phyloP scores from a whole-genome alignment of 2,329 filamentous ascomycete genomes.

The Aspergillus phoenicis region DNA sequence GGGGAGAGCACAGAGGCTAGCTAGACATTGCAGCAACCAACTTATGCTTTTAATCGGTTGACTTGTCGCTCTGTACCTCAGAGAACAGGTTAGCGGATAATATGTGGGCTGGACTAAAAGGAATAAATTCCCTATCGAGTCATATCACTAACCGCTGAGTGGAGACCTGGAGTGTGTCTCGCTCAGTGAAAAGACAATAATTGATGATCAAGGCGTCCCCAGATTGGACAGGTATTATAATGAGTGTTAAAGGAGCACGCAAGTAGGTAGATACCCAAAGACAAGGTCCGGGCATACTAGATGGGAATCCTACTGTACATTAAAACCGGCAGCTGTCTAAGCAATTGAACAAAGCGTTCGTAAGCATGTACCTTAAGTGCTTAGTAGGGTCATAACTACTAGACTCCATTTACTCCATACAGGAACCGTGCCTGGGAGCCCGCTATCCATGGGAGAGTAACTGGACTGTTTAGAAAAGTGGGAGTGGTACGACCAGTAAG shows the following conservation, averaged over 20 bases:
- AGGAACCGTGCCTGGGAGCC: conserved; percentile 1
- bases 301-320: too few relatives aligned
- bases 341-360: too few relatives aligned
- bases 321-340: too few relatives aligned
- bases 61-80: neutral
- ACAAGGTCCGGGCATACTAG: neutral
- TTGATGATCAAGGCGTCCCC: conserved; percentile 16
- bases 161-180: neutral
- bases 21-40: neutral
- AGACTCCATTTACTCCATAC: neutral
- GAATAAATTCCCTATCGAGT: neutral
- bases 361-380: too few relatives aligned
- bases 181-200: conserved; percentile 9
- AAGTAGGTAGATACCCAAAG: neutral
- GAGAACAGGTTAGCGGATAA: neutral
- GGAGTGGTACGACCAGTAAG: conserved; percentile 1
- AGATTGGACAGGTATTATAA: conserved; percentile 15
- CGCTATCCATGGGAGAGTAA: conserved; percentile 4
- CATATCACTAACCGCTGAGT: neutral
- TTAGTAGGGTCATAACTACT: too few relatives aligned
- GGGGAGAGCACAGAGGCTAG: neutral
- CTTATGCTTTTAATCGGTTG: neutral
- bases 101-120: neutral
- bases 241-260: conserved; percentile 2
- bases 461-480: too few relatives aligned